A percentile compares a stretch with the other conserved stretches of the same genome.
These are phyloP conservation scores for Graphiopsis chlorocephala DNA, from an alignment of 2,329 filamentous ascomycete species.

Conservation along the genomic window DNA sequence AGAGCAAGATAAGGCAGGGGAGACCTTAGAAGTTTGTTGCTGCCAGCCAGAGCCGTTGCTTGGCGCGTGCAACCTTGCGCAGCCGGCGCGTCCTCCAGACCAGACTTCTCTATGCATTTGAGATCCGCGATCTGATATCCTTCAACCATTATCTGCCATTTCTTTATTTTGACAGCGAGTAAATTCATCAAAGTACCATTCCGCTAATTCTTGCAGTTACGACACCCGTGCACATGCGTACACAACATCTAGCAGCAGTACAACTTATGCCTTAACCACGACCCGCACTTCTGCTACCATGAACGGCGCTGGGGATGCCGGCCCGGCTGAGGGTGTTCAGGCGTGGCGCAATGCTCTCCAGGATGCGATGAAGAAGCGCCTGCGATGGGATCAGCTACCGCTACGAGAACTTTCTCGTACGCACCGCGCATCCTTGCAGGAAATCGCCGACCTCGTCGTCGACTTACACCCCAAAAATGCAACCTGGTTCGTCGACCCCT, in stretches of 20 bases:
- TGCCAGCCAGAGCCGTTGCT: background rate
- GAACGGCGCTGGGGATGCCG: background rate
- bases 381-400: conserved; percentile 11
- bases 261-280: background rate
- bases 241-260: background rate
- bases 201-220: background rate
- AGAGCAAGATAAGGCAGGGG: background rate
- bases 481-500: conserved; percentile 28
- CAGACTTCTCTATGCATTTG: background rate
- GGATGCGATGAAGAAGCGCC: background rate
- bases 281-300: background rate
- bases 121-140: background rate
- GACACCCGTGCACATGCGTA: background rate
- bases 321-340: background rate
- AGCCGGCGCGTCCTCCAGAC: background rate
- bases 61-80: background rate
- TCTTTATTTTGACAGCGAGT: background rate
- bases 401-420: conserved; percentile 21
- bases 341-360: conserved; percentile 7
- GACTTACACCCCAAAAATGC: conserved; percentile 19
- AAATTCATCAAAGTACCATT: background rate
- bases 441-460: conserved; percentile 26
- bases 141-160: background rate
- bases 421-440: conserved; percentile 17
- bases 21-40: background rate